Percentiles rank a stretch among this genome's conserved stretches.
phyloP scores from a whole-genome alignment of 202 grass and related monocot species.

The Carex sylvatica region DNA sequence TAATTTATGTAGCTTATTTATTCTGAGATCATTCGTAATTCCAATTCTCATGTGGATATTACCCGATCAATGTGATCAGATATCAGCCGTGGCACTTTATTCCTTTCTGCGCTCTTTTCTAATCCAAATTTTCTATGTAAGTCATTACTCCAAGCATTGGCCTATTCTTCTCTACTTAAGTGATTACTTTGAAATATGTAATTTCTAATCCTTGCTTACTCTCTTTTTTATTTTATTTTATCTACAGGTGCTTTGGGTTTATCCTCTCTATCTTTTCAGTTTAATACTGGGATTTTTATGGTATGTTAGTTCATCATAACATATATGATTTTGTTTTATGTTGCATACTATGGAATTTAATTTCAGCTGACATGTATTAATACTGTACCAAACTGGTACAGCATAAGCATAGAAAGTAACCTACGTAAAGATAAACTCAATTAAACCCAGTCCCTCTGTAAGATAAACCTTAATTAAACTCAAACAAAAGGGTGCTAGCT shows the following conservation, averaged over 20 bases:
- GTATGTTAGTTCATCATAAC: constrained; percentile 46
- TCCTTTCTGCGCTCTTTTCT: constrained; percentile 61
- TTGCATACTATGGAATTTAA: not conserved
- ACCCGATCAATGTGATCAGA: constrained; percentile 65
- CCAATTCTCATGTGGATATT: constrained; percentile 85
- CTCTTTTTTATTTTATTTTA: constrained; percentile 27
- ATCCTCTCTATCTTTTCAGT: constrained; percentile 94
- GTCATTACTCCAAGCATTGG: constrained; percentile 24
- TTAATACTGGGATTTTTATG: constrained; percentile 80
- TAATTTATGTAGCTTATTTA: constrained; percentile 64
- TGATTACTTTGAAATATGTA: not conserved
- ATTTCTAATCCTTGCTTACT: not conserved
- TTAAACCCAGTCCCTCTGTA: not conserved
- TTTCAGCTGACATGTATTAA: not conserved
- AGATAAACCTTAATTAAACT: not conserved
- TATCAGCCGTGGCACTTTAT: constrained; percentile 39
- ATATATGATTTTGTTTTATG: constrained; percentile 13
- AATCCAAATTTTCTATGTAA: constrained; percentile 92
- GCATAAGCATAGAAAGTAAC: not conserved
- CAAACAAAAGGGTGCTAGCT: not conserved
- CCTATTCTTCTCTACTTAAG: not conserved
- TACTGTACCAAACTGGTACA: not conserved
- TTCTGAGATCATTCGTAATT: constrained; percentile 74
- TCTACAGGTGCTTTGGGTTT: constrained; percentile 92
- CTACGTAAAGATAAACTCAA: not conserved